Evolutionary conservation across 2,329 filamentous ascomycete genomes (phyloP), one percentile per base, ranked within the genome.

Genomic region (Ascochyta pisi): DNA sequence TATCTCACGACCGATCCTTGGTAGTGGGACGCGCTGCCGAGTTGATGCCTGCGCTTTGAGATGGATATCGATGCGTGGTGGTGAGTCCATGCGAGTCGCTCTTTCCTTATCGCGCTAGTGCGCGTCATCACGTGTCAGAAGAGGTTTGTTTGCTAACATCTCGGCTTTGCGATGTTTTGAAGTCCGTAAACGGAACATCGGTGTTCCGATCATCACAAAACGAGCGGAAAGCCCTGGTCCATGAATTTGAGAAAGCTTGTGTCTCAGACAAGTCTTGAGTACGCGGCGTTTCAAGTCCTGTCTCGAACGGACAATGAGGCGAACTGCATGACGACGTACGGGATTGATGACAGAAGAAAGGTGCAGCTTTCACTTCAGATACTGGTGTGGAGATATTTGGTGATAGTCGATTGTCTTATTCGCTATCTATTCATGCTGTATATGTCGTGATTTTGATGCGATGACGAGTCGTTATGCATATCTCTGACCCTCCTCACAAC

Each of bases 241-340:
- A 10, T 50, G 5, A 23, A 2, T 26, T 15, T n/a, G 29, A 39
- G 2, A 43, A 45, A 31, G 46, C 46, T 55, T 46, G 15, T 10
- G 19, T n/a, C 19, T 37, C 46, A n/a, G 46, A 41, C 53, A 37
- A 31, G 42, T 35, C 46, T 44, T 41, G 33, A 24, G 22, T n/a
- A 42, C 26, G n/a, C 15, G 27, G 13, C n/a, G 53, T 56, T 51
- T 51, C 53, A 48, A 51, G 53, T 47, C 47, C 22, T 31, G 53
- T 48, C 38, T 38, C 48, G 33, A 22, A 47, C 37, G 47, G 53
- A 48, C 35, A 37, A 5, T 49, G 45, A 45, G 27, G 39, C 45
- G 22, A 23, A 24, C 39, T 24, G 44, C 33, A 38, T 19, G 19
- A 39, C 29, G n/a, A 41, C 29, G 9, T 35, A 13, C 41, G 27